Conservation (phyloP, 1,139 yeast species). For the Hyphopichia pseudoburtonii region DNA sequence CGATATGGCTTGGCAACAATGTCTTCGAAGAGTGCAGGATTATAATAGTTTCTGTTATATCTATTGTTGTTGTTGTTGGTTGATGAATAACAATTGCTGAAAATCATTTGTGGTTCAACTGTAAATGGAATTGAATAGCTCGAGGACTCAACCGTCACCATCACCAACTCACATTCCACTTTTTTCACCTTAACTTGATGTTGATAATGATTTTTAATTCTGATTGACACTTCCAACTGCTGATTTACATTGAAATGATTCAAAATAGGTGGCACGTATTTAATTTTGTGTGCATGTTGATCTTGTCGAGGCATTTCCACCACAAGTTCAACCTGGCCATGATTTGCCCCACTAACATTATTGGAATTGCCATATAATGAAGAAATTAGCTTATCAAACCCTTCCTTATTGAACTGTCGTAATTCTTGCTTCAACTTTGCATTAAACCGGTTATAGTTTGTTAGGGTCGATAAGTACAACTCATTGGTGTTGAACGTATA, state of each 20-base stretch:
- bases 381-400: neutral
- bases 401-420: neutral
- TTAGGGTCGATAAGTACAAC: neutral
- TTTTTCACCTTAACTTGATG: neutral
- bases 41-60: neutral
- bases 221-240: neutral
- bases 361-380: neutral
- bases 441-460: conserved; percentile 1
- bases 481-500: too few species aligned
- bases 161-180: conserved; percentile 2
- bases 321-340: neutral
- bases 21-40: neutral
- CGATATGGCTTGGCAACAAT: too few species aligned
- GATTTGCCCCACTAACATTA: neutral
- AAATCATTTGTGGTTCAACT: conserved; percentile 2
- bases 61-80: neutral
- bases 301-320: neutral
- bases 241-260: conserved; percentile 1
- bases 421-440: conserved; percentile 1
- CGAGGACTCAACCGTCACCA: conserved; percentile 2
- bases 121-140: conserved; percentile 2
- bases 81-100: neutral
- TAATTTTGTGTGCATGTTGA: neutral
- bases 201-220: neutral
- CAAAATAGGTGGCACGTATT: conserved; percentile 1